Evolutionary conservation across 2,329 filamentous ascomycete species (phyloP).

Genomic region (Trichothecium sympodiale): DNA sequence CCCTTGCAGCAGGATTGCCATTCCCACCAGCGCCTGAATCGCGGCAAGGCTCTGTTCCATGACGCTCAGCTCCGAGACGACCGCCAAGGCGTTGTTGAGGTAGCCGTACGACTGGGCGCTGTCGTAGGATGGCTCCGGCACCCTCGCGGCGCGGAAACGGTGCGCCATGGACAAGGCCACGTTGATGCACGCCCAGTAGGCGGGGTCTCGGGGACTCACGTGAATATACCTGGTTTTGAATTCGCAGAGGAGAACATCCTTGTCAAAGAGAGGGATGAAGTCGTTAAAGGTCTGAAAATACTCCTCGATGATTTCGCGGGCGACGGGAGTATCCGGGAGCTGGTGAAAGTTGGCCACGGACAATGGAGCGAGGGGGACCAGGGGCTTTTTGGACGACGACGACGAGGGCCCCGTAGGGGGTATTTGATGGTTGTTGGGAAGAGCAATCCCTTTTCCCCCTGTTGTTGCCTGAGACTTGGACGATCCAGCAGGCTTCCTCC

Average conservation of each 20-base stretch:
- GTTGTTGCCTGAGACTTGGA: no score
- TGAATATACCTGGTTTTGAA: slow-evolving; percentile 8
- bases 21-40: slow-evolving; percentile 14
- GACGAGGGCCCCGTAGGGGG: no score
- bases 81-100: slow-evolving; percentile 10
- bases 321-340: no score
- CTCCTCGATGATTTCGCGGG: no score
- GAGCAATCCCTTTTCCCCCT: no score
- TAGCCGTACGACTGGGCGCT: slow-evolving; percentile 9
- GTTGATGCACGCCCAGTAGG: slow-evolving; percentile 15
- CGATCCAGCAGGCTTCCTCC: no score
- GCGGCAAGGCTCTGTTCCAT: slow-evolving; percentile 7
- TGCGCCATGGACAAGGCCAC: slow-evolving; percentile 11
- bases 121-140: slow-evolving; percentile 6
- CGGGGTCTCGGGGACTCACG: slow-evolving; percentile 6
- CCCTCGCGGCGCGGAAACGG: slow-evolving; percentile 11
- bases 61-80: slow-evolving; percentile 11
- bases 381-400: no score
- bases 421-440: no score
- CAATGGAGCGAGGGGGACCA: no score
- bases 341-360: no score
- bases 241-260: slow-evolving; percentile 7
- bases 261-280: slow-evolving; percentile 11
- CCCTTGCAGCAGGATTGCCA: slow-evolving; percentile 12
- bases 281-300: no score